Conservation (phyloP, 2,329 filamentous ascomycete genomes). For the Ophiocordyceps australis region DNA sequence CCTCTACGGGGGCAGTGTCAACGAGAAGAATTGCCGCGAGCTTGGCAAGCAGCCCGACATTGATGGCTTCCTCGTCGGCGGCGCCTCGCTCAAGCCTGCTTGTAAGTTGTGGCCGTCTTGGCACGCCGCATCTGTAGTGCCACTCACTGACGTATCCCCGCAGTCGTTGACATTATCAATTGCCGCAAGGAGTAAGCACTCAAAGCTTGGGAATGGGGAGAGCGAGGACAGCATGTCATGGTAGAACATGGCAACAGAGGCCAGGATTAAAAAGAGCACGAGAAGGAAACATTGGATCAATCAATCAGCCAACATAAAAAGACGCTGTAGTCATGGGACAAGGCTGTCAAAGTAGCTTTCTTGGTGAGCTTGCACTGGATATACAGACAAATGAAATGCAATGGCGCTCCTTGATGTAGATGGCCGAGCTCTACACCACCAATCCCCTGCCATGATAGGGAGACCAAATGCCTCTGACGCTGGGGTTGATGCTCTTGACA, state of each 20-base stretch:
- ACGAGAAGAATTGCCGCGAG: slow-evolving; percentile 94
- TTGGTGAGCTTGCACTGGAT: too few relatives aligned
- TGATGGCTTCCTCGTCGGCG: slow-evolving; percentile 93
- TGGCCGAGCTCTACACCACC: slow-evolving; percentile 20
- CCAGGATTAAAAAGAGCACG: not conserved
- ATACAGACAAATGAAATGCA: too few relatives aligned
- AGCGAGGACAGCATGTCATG: too few relatives aligned
- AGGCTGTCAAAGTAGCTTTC: not conserved
- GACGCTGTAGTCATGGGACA: too few relatives aligned
- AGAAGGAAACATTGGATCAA: not conserved
- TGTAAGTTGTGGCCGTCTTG: slow-evolving; percentile 36
- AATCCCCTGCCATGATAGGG: slow-evolving; percentile 46
- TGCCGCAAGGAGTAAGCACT: slow-evolving; percentile 24
- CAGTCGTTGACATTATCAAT: slow-evolving; percentile 44
- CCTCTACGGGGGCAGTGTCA: slow-evolving; percentile 92
- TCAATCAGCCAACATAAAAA: too few relatives aligned
- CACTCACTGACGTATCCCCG: not conserved
- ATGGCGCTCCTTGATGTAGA: not conserved
- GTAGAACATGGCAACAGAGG: not conserved
- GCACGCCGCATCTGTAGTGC: too few relatives aligned
- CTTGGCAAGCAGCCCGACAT: slow-evolving; percentile 86
- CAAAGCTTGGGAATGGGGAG: too few relatives aligned
- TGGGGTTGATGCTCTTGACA: slow-evolving; percentile 43
- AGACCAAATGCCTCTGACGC: slow-evolving; percentile 54
- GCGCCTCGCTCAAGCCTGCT: slow-evolving; percentile 90